Base-by-base conservation (phyloP, 2,329 filamentous ascomycete genomes). In the Fusarium sacchari region DNA sequence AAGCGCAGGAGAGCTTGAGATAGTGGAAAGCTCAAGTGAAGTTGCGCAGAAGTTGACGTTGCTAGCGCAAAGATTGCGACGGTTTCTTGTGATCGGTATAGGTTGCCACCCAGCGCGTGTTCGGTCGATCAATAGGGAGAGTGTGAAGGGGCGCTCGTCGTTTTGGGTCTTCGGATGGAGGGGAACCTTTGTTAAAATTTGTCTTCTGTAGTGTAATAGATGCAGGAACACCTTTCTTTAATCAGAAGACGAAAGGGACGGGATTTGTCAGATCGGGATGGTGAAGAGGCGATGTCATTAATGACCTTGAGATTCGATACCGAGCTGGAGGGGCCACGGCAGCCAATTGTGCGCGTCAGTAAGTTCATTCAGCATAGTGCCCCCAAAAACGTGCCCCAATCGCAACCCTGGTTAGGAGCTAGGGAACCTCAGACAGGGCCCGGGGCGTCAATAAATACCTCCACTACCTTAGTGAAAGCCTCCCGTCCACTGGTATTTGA, bases 1-100 rank as follows among this genome's bases (percentile, higher is more conserved):
- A 79, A 79, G 81, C 82, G 82, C 79, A 76, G 76, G 78, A 79
- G 76, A 76, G 72, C 70, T 71, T 66, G 60, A 18, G 36, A 47
- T 34, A 42, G n/a, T 24, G 44, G 12, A 55, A 62, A 63, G 70
- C 66, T 58, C 57, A 46, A 39, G 28, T 22, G 32, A 24, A 36
- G 40, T 26, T 30, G 46, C 26, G 37, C 39, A 40, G 43, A 39
- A 44, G 42, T 22, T 47, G 61, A 43, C 53, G 64, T 24, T 53
- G 55, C 50, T 59, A 73, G 57, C 49, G 62, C 40, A 60, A 62
- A 56, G 57, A 66, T 71, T 65, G 71, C 65, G 60, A 73, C 49
- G 28, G 43, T 47, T 64, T 44, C 67, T 69, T 62, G 67, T 50
- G 37, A 52, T 57, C 32, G 47, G 50, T 73, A 52, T 76, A 74